Evolutionary conservation across 805 yeast genomes (phyloP).

Genomic region (Yamadazyma endophytica): DNA sequence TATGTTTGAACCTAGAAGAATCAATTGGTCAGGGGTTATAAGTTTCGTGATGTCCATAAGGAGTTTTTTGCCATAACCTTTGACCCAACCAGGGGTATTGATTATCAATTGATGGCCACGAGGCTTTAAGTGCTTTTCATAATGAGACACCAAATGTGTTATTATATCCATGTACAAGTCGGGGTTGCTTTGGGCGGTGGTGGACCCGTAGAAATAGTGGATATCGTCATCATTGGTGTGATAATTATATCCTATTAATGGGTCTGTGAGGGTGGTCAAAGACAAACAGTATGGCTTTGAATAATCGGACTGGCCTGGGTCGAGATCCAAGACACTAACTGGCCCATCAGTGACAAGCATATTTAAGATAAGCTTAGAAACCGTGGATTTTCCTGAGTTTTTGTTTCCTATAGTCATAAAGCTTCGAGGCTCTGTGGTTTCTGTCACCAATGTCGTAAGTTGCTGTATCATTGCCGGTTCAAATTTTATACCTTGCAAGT

Average conservation of each 20-base stretch:
- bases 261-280: slow-evolving; percentile 31
- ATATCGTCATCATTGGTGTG: slow-evolving; percentile 10
- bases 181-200: slow-evolving; percentile 68
- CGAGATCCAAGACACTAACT: slow-evolving; percentile 64
- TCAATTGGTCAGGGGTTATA: slow-evolving; percentile 52
- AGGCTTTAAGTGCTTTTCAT: slow-evolving; percentile 12
- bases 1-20: slow-evolving; percentile 40
- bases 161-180: slow-evolving; percentile 44
- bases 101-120: slow-evolving; percentile 46
- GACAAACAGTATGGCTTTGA: slow-evolving; percentile 71
- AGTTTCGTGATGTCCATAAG: slow-evolving; percentile 43
- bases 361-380: slow-evolving; percentile 53
- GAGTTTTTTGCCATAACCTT: slow-evolving; percentile 76
- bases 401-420: slow-evolving; percentile 59
- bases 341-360: slow-evolving; percentile 28
- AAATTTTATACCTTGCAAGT: slow-evolving; percentile 5
- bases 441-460: slow-evolving; percentile 1
- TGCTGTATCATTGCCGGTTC: slow-evolving; percentile 4
- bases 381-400: slow-evolving; percentile 80
- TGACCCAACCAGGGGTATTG: slow-evolving; percentile 89
- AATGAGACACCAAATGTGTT: slow-evolving; percentile 35
- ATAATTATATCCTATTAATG: slow-evolving; percentile 20
- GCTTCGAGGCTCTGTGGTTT: slow-evolving; percentile 12
- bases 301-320: slow-evolving; percentile 86
- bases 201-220: slow-evolving; percentile 52